These are phyloP conservation scores for Agapanthus africanus DNA, from an alignment of 106 monocot species.

Conservation along the genomic window DNA sequence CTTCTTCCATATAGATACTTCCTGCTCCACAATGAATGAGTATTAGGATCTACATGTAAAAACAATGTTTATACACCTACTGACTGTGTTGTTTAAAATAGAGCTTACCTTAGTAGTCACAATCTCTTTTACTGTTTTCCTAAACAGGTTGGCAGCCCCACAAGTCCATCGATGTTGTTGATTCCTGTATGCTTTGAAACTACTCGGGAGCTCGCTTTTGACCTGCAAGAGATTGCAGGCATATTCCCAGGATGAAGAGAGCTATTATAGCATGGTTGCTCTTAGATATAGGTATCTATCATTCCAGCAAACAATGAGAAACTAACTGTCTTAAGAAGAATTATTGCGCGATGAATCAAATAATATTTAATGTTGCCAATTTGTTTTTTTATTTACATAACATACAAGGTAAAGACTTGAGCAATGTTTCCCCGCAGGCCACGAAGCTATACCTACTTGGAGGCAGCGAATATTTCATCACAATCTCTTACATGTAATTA, in stretches of 20 bases:
- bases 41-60: background rate
- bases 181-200: constrained; percentile 64
- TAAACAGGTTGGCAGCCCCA: constrained; percentile 79
- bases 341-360: too few relatives aligned
- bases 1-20: constrained; percentile 75
- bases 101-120: constrained; percentile 38
- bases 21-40: constrained; percentile 29
- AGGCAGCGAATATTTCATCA: background rate
- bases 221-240: constrained; percentile 32
- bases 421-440: too few relatives aligned
- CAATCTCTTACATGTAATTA: too few relatives aligned
- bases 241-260: background rate
- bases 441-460: too few relatives aligned
- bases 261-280: background rate
- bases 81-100: background rate
- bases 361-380: too few relatives aligned
- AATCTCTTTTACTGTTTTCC: constrained; percentile 68
- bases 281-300: background rate
- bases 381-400: too few relatives aligned
- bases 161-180: constrained; percentile 94
- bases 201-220: constrained; percentile 78
- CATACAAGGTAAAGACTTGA: too few relatives aligned
- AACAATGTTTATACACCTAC: background rate
- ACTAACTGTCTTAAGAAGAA: too few relatives aligned
- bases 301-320: background rate